Percentiles rank a stretch among this genome's conserved stretches.
These are phyloP conservation scores for Fagopyrum homotropicum DNA, from an alignment of 148 eudicot species.

Conservation along the genomic window DNA sequence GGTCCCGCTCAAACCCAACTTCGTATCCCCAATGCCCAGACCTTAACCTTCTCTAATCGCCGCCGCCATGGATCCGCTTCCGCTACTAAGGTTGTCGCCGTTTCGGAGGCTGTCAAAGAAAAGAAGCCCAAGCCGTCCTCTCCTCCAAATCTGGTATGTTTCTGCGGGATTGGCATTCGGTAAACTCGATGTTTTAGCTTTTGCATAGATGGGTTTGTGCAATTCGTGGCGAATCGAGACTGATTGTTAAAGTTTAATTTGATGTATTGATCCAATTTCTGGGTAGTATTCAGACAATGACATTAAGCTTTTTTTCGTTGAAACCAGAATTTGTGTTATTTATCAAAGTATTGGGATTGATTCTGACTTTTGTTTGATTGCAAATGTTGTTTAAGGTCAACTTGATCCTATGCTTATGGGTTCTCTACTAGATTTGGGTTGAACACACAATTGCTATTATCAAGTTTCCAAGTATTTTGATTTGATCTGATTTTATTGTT, in stretches of 20 bases:
- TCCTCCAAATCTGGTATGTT: slow-evolving; percentile 46
- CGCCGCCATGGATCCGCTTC: slow-evolving; percentile 22
- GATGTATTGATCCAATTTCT: neutral
- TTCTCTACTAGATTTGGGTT: too few relatives aligned
- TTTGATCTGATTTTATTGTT: neutral
- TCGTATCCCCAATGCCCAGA: slow-evolving; percentile 6
- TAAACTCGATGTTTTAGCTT: neutral
- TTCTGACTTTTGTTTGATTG: too few relatives aligned
- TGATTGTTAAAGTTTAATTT: neutral
- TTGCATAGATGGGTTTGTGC: neutral
- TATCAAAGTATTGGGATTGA: too few relatives aligned
- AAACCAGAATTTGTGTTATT: too few relatives aligned
- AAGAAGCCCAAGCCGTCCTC: slow-evolving; percentile 26
- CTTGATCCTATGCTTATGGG: too few relatives aligned
- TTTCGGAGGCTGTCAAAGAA: slow-evolving; percentile 56
- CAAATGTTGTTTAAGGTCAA: too few relatives aligned
- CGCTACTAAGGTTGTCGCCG: slow-evolving; percentile 30
- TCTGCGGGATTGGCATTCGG: neutral
- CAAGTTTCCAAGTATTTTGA: too few relatives aligned
- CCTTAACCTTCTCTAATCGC: slow-evolving; percentile 11
- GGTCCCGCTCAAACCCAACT: slow-evolving; percentile 23
- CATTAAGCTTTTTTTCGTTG: neutral
- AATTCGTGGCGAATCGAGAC: neutral
- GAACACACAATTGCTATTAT: too few relatives aligned
- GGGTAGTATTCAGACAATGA: neutral